Evolutionary conservation across 345 rosid genomes (phyloP).

Genomic region (Eucalyptus sideroxylon): DNA sequence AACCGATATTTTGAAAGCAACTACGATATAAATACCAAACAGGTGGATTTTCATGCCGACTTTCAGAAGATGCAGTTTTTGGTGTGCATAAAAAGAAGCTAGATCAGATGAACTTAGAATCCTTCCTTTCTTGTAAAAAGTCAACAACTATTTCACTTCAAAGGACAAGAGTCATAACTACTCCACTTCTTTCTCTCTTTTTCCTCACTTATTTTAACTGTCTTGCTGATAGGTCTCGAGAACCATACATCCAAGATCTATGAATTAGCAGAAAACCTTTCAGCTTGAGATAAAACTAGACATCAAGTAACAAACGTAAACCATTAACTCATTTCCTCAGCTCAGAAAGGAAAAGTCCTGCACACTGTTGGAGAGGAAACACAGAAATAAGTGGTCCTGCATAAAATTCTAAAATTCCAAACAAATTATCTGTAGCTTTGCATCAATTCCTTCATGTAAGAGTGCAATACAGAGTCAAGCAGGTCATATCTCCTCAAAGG

Average conservation of each 20-base stretch:
- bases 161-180: background rate
- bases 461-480: background rate
- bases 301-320: background rate
- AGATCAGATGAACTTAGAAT: background rate
- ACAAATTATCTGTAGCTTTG: background rate
- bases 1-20: background rate
- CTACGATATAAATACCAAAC: background rate
- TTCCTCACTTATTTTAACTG: background rate
- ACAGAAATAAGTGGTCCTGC: background rate
- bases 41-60: background rate
- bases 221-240: background rate
- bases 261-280: background rate
- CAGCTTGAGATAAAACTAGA: background rate
- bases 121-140: background rate
- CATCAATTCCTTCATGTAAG: background rate
- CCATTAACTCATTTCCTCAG: background rate
- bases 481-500: background rate
- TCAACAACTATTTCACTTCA: background rate
- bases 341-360: background rate
- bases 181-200: background rate
- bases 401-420: background rate
- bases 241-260: background rate
- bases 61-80: background rate
- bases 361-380: background rate
- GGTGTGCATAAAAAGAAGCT: background rate